These are phyloP conservation scores for Hirsutella thompsonii DNA, from an alignment of 2,329 filamentous ascomycete species.

Conservation along the genomic window DNA sequence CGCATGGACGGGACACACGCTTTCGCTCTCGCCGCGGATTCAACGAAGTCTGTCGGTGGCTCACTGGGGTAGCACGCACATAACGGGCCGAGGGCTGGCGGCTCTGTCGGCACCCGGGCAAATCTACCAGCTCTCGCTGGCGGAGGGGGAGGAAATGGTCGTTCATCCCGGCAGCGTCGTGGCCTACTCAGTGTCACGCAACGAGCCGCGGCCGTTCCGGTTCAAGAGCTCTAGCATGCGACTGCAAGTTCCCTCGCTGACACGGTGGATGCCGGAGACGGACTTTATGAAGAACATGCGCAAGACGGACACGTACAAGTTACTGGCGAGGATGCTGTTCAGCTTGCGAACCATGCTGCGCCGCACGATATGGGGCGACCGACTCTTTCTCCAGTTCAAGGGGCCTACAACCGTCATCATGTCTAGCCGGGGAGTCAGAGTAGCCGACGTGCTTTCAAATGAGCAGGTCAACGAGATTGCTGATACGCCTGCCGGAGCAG, in stretches of 20 bases:
- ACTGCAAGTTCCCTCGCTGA: slow-evolving; percentile 62
- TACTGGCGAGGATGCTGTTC: slow-evolving; percentile 50
- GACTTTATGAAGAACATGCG: slow-evolving; percentile 64
- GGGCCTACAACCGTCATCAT: slow-evolving; percentile 78
- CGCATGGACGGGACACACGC: slow-evolving; percentile 91
- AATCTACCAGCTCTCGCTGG: slow-evolving; percentile 73
- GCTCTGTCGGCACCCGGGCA: slow-evolving; percentile 80
- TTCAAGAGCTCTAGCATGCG: slow-evolving; percentile 66
- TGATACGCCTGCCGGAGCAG: slow-evolving; percentile 60
- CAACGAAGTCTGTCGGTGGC: slow-evolving; percentile 64
- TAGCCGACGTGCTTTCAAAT: slow-evolving; percentile 65
- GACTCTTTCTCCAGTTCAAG: slow-evolving; percentile 80
- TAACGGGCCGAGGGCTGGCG: slow-evolving; percentile 78
- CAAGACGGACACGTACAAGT: slow-evolving; percentile 60
- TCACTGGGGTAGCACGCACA: slow-evolving; percentile 82
- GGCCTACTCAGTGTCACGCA: slow-evolving; percentile 69
- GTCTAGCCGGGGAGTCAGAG: slow-evolving; percentile 70
- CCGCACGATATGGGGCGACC: slow-evolving; percentile 83
- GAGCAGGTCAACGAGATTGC: slow-evolving; percentile 86
- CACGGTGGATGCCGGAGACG: slow-evolving; percentile 54
- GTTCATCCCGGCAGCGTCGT: slow-evolving; percentile 86
- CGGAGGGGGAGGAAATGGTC: slow-evolving; percentile 77
- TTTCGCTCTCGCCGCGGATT: slow-evolving; percentile 62
- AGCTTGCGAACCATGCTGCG: slow-evolving; percentile 63
- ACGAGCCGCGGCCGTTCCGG: slow-evolving; percentile 70